Evolutionary conservation across 441 rosid species (phyloP), one percentile per base, ranked within the genome.

Genomic region (Capsella rubella): DNA sequence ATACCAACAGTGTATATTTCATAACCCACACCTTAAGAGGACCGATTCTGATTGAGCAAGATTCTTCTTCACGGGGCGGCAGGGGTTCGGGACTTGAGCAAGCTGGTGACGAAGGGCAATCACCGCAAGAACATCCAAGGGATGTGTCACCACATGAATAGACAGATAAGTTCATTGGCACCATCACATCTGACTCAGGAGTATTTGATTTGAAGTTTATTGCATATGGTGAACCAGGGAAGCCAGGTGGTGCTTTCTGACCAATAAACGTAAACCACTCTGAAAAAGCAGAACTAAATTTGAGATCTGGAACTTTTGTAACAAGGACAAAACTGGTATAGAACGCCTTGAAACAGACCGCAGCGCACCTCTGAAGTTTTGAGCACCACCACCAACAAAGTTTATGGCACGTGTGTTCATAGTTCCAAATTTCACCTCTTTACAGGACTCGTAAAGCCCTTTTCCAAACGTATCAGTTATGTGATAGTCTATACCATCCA

Each of bases 71-170:
- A 42, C 74, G 74, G 51, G 92, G 89, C n/a, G 84, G 74, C 69
- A 90, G 92, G 71, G 95, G 91, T 62, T 86, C 89, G 42, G 84
- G 56, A 74, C 72, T 82, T 57, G 95, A 77, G 82, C 95, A 89
- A 46, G 71, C 73, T 58, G 92, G 83, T 42, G 91, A 85, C 13
- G 78, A 82, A 69, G 92, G 92, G 76, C 95, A 89, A 70, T 89
- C 95, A 51, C 95, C 95, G 66, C 92, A 89, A 77, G 95, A 89
- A 77, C 95, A 89, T 61, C 95, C 95, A 67, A 89, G 81, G n/a
- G 92, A 84, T 55, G 87, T 81, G 78, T 89, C 95, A 5, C 89
- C 92, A 64, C 95, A 89, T 65, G 89, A 82, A 78, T 86, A 89
- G 32, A 77, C 57, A 66, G 95, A 87, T 16, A 84, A 63, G 42